These are phyloP conservation scores for Herpetospermum pedunculosum DNA, from an alignment of 306 rosid species.

Conservation along the genomic window DNA sequence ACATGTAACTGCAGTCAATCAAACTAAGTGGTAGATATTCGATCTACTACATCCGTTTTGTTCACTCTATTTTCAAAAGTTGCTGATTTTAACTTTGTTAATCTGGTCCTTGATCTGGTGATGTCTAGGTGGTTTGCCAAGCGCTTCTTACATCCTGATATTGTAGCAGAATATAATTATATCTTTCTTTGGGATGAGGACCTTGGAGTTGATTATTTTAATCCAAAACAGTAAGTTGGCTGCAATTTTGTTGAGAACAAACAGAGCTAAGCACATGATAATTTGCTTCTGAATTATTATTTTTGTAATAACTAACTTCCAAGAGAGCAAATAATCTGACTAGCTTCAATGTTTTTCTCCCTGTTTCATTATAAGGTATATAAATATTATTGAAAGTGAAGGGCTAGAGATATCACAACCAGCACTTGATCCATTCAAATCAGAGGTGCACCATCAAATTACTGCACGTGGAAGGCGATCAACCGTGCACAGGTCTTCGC, in stretches of 20 bases:
- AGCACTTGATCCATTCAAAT: slow-evolving; percentile 55
- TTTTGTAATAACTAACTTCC: neutral
- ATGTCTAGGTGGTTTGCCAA: slow-evolving; percentile 92
- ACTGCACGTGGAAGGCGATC: slow-evolving; percentile 64
- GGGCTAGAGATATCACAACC: slow-evolving; percentile 92
- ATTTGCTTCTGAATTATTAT: neutral
- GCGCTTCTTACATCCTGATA: slow-evolving; percentile 93
- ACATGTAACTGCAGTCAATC: slow-evolving; percentile 55
- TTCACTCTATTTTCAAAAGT: neutral
- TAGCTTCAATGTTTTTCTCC: slow-evolving; percentile 3
- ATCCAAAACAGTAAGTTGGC: slow-evolving; percentile 47
- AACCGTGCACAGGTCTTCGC: slow-evolving; percentile 59
- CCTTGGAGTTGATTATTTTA: slow-evolving; percentile 74
- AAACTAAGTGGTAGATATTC: slow-evolving; percentile 62
- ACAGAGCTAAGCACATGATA: neutral
- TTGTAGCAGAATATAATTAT: slow-evolving; percentile 66
- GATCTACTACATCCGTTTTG: slow-evolving; percentile 10
- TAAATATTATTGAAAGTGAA: slow-evolving; percentile 54
- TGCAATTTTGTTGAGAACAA: slow-evolving; percentile 1
- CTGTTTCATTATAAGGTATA: slow-evolving; percentile 29
- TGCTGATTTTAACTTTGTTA: slow-evolving; percentile 5
- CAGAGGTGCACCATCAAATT: slow-evolving; percentile 86
- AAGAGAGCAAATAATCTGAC: neutral
- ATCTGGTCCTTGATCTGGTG: slow-evolving; percentile 5
- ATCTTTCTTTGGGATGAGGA: slow-evolving; percentile 98